These are phyloP conservation scores for Ceratobasidium sp. DNA, from an alignment of 1,284 basidiomycete species.

Conservation along the genomic window DNA sequence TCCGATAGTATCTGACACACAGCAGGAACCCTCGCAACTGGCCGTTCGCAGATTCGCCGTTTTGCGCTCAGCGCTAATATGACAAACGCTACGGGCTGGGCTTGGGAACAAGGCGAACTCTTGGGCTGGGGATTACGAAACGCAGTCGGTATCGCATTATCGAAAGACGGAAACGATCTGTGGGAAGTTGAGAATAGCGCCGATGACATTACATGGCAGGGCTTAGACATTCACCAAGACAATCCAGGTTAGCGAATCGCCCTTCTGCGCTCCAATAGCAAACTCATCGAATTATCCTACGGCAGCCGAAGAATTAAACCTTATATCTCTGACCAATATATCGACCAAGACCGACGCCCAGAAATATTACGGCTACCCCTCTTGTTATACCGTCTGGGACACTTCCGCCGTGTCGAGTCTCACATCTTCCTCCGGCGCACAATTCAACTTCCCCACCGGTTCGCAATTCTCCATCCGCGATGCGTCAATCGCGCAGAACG, in stretches of 20 bases:
- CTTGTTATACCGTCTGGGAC: slow-evolving; percentile 42
- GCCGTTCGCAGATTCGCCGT: slow-evolving; percentile 61
- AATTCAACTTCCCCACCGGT: slow-evolving; percentile 31
- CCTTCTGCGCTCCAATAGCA: not conserved
- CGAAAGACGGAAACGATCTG: slow-evolving; percentile 52
- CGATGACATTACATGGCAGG: slow-evolving; percentile 18
- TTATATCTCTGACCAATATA: slow-evolving; percentile 17
- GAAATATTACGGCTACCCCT: slow-evolving; percentile 43
- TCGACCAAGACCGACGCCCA: not conserved
- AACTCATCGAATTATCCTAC: not conserved
- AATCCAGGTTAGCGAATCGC: slow-evolving; percentile 21
- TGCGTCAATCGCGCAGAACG: slow-evolving; percentile 4
- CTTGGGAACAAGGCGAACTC: slow-evolving; percentile 57
- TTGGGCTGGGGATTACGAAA: slow-evolving; percentile 63
- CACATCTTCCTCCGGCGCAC: not conserved
- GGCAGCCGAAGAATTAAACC: slow-evolving; percentile 35
- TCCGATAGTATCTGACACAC: too few species aligned
- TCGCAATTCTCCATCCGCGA: slow-evolving; percentile 33
- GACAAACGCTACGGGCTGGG: slow-evolving; percentile 20
- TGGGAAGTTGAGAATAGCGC: slow-evolving; percentile 63
- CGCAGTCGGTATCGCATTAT: slow-evolving; percentile 61
- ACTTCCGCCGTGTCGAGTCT: slow-evolving; percentile 13
- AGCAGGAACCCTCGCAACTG: slow-evolving; percentile 53
- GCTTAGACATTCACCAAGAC: slow-evolving; percentile 36
- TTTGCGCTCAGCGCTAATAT: slow-evolving; percentile 49